Evolutionary conservation across 148 eudicot species (phyloP).

Genomic region (Fagopyrum homotropicum): DNA sequence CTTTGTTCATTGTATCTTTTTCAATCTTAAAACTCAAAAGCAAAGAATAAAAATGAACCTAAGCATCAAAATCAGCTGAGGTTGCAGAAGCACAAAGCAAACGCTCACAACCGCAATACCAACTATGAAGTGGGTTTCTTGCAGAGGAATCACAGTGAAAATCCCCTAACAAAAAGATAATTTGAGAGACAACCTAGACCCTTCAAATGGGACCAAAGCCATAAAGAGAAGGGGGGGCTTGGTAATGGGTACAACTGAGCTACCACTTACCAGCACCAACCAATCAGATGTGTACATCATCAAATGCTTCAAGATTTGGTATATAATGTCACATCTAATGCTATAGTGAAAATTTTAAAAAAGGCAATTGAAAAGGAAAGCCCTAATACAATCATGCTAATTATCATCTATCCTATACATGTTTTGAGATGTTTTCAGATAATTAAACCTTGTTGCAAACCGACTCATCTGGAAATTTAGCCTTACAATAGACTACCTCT

Average conservation of each 20-base stretch:
- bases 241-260: not conserved
- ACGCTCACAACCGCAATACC: not conserved
- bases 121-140: conserved; percentile 1
- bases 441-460: too few species aligned
- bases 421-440: too few species aligned
- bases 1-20: not conserved
- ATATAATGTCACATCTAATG: conserved; percentile 4
- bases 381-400: too few species aligned
- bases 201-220: not conserved
- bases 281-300: not conserved
- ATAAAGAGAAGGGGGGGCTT: not conserved
- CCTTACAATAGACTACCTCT: not conserved
- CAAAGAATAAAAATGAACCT: not conserved
- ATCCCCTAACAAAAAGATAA: not conserved
- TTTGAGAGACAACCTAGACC: not conserved
- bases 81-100: conserved; percentile 12
- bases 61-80: conserved; percentile 1
- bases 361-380: not conserved
- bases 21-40: not conserved
- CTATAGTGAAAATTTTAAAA: not conserved
- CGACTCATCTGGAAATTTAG: not conserved
- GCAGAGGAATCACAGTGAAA: conserved; percentile 13
- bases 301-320: conserved; percentile 4
- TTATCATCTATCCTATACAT: too few species aligned
- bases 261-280: not conserved